phyloP scores from a whole-genome alignment of 2,329 filamentous ascomycete species.

The Hypoxylon sp. region DNA sequence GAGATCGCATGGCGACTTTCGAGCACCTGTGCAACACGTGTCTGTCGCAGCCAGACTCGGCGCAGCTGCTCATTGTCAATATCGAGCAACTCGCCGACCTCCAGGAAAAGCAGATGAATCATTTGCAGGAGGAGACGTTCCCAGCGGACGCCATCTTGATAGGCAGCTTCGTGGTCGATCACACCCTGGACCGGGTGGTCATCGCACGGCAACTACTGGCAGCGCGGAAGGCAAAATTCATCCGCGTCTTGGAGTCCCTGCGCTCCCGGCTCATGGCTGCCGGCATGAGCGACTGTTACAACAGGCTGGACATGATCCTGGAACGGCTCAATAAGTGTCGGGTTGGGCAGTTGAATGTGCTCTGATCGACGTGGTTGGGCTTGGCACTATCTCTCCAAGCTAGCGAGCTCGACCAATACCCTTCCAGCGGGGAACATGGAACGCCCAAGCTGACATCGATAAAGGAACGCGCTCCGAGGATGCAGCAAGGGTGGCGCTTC shows the following conservation, averaged over 20 bases:
- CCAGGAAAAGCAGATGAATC: conserved; percentile 6
- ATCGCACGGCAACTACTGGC: conserved; percentile 8
- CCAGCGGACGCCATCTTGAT: conserved; percentile 2
- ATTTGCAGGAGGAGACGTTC: conserved; percentile 3
- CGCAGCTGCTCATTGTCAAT: conserved; percentile 7
- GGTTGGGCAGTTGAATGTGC: conserved; percentile 1
- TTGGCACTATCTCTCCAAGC: not conserved
- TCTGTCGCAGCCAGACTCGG: conserved; percentile 4
- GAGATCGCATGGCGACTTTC: conserved; percentile 4
- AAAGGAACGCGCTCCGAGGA: not conserved
- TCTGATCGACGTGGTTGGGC: not conserved
- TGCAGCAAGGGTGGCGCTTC: conserved; percentile 2
- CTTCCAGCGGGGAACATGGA: conserved; percentile 1
- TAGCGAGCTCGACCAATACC: not conserved
- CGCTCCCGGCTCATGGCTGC: conserved; percentile 1
- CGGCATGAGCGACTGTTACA: conserved; percentile 6
- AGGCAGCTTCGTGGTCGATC: conserved; percentile 5
- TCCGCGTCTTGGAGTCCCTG: conserved; percentile 1
- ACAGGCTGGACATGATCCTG: conserved; percentile 11
- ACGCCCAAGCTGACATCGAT: not conserved
- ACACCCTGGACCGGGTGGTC: not conserved
- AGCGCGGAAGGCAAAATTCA: conserved; percentile 3
- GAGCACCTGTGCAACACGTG: conserved; percentile 4
- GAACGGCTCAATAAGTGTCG: conserved; percentile 8
- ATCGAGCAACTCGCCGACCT: conserved; percentile 7